phyloP scores from a whole-genome alignment of 495 filamentous ascomycete genomes.

The Viridothelium virens region DNA sequence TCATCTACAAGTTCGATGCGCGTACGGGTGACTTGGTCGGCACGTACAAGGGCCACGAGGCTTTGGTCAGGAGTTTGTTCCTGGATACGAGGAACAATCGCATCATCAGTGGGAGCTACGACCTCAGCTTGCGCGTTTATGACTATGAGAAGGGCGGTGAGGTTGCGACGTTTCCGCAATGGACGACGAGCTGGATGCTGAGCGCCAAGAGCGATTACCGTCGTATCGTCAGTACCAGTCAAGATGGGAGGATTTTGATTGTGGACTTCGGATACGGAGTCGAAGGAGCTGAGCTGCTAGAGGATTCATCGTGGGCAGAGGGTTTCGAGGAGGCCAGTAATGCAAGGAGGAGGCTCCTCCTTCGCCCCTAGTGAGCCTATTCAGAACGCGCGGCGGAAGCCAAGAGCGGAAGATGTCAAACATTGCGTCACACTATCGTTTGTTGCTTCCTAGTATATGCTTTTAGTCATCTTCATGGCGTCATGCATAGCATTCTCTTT shows the following conservation, averaged over 20 bases:
- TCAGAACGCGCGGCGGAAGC: constrained; percentile 59
- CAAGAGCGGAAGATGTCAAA: neutral
- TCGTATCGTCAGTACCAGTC: constrained; percentile 84
- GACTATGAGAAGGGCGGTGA: constrained; percentile 67
- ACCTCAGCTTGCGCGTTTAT: constrained; percentile 88
- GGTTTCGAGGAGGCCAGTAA: neutral
- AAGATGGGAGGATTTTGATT: constrained; percentile 84
- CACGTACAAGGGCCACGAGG: constrained; percentile 67
- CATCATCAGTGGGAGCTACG: constrained; percentile 85
- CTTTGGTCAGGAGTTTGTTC: constrained; percentile 79
- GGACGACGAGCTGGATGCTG: constrained; percentile 93
- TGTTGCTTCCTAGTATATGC: neutral
- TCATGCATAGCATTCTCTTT: neutral
- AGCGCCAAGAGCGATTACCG: constrained; percentile 92
- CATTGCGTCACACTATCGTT: neutral
- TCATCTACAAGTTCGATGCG: constrained; percentile 90
- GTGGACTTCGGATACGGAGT: constrained; percentile 62
- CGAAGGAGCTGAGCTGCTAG: neutral
- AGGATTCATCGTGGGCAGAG: neutral
- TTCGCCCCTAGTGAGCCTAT: constrained; percentile 31
- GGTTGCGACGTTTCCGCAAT: constrained; percentile 70
- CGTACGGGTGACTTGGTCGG: constrained; percentile 76
- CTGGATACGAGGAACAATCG: constrained; percentile 75
- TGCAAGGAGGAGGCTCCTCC: neutral
- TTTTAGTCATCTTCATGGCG: neutral